Percentiles rank a stretch among this genome's conserved stretches.
These are phyloP conservation scores for Polytrichum formosum DNA, from an alignment of 225 moss, liverwort and hornwort species.

Conservation along the genomic window DNA sequence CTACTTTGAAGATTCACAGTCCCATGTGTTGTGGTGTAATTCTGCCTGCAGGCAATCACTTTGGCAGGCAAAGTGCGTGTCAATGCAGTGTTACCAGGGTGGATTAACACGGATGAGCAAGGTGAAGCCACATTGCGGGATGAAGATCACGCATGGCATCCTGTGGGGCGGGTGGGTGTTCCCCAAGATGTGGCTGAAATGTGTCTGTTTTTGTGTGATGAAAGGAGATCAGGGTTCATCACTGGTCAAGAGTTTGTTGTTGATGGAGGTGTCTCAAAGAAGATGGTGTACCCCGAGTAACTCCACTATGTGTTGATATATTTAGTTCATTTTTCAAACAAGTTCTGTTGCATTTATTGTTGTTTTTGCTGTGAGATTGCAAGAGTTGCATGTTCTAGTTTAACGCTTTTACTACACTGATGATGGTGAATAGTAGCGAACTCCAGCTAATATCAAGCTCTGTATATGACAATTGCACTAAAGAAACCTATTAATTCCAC, in stretches of 20 bases:
- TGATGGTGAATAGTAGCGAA: too few relatives aligned
- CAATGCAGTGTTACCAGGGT: constrained; percentile 59
- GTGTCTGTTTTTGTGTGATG: constrained; percentile 64
- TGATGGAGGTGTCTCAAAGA: constrained; percentile 61
- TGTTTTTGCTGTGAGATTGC: too few relatives aligned
- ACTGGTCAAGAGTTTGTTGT: constrained; percentile 67
- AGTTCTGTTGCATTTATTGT: too few relatives aligned
- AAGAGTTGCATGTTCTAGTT: too few relatives aligned
- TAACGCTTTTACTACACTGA: too few relatives aligned
- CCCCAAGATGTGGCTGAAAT: constrained; percentile 54
- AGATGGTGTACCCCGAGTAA: constrained; percentile 61
- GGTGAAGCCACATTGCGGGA: constrained; percentile 31
- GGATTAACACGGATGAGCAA: constrained; percentile 45
- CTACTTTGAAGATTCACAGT: too few relatives aligned
- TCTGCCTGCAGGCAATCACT: constrained; percentile 46
- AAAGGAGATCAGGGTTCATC: constrained; percentile 48
- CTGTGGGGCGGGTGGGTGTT: constrained; percentile 50
- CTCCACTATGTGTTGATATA: too few relatives aligned
- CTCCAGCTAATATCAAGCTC: too few relatives aligned
- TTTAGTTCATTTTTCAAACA: background rate
- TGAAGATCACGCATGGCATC: constrained; percentile 54
- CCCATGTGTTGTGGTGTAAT: too few relatives aligned
- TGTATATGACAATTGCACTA: too few relatives aligned
- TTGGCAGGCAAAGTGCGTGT: constrained; percentile 59
- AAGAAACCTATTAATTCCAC: too few relatives aligned